These are phyloP conservation scores for Usnea hakonensis DNA, from an alignment of 495 filamentous ascomycete species.

Conservation along the genomic window DNA sequence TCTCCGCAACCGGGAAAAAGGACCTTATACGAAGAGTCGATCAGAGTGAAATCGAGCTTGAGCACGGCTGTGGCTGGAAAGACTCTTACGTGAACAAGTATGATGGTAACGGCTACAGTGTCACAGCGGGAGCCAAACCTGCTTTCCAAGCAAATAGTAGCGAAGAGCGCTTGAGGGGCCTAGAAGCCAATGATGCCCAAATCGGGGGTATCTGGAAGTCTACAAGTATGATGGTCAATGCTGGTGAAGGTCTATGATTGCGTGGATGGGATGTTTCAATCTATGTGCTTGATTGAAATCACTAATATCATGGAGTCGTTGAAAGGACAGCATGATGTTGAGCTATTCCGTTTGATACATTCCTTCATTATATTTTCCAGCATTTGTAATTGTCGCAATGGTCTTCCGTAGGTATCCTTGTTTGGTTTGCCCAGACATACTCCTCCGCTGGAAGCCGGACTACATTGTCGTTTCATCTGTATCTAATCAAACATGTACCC, in stretches of 20 bases:
- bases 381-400: too few species aligned
- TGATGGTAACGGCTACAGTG: neutral
- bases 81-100: neutral
- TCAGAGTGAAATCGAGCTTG: conserved; percentile 4
- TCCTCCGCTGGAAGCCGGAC: too few species aligned
- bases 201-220: conserved; percentile 2
- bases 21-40: neutral
- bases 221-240: neutral
- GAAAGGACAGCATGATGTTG: too few species aligned
- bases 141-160: neutral
- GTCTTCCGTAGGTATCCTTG: too few species aligned
- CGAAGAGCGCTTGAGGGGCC: neutral
- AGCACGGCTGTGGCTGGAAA: neutral
- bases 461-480: too few species aligned
- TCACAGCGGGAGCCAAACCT: neutral
- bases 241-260: neutral
- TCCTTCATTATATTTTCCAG: too few species aligned
- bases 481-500: too few species aligned
- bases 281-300: too few species aligned
- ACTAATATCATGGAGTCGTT: too few species aligned
- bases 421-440: too few species aligned
- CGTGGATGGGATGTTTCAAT: too few species aligned
- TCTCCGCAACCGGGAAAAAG: neutral
- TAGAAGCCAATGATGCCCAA: neutral
- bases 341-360: too few species aligned